These are phyloP conservation scores for Cryphonectria parasitica DNA, from an alignment of 2,329 filamentous ascomycete genomes.

Conservation along the genomic window DNA sequence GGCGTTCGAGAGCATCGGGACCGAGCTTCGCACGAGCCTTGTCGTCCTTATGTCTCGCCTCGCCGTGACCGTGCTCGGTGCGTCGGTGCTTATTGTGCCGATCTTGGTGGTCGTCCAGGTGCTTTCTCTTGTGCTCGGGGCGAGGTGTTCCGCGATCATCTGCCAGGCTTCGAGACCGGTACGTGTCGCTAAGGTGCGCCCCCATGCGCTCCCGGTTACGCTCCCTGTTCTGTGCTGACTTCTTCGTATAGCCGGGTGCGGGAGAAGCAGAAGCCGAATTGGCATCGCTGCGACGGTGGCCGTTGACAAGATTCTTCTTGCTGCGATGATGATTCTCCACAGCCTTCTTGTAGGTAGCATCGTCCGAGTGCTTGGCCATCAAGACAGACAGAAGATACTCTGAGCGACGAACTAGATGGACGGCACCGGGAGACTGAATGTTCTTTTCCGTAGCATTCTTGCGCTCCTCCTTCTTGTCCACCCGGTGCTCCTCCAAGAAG, in stretches of 20 bases:
- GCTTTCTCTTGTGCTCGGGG: slow-evolving; percentile 64
- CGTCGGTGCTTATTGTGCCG: slow-evolving; percentile 56
- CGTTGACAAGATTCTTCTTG: slow-evolving; percentile 76
- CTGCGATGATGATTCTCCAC: slow-evolving; percentile 94
- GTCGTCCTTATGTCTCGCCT: slow-evolving; percentile 47
- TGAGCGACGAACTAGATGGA: slow-evolving; percentile 91
- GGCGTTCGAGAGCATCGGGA: slow-evolving; percentile 41
- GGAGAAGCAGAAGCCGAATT: slow-evolving; percentile 73
- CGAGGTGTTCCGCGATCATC: slow-evolving; percentile 57
- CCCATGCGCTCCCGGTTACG: slow-evolving; percentile 54
- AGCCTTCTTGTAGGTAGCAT: slow-evolving; percentile 74
- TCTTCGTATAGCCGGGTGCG: slow-evolving; percentile 58
- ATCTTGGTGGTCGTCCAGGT: slow-evolving; percentile 57
- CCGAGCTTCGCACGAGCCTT: slow-evolving; percentile 42
- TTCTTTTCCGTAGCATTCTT: slow-evolving; percentile 77
- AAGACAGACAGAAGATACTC: slow-evolving; percentile 96
- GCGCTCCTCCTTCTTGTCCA: slow-evolving; percentile 94
- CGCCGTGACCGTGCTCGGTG: slow-evolving; percentile 48
- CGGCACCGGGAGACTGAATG: slow-evolving; percentile 92
- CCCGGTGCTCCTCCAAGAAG: slow-evolving; percentile 96
- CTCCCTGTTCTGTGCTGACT: slow-evolving; percentile 50
- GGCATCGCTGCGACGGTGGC: slow-evolving; percentile 62
- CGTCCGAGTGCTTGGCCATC: slow-evolving; percentile 79
- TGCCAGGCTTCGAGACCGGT: slow-evolving; percentile 54
- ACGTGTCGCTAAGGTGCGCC: slow-evolving; percentile 53